Base-by-base conservation (phyloP, 768 basidiomycete genomes). In the Suillus subalutaceus region DNA sequence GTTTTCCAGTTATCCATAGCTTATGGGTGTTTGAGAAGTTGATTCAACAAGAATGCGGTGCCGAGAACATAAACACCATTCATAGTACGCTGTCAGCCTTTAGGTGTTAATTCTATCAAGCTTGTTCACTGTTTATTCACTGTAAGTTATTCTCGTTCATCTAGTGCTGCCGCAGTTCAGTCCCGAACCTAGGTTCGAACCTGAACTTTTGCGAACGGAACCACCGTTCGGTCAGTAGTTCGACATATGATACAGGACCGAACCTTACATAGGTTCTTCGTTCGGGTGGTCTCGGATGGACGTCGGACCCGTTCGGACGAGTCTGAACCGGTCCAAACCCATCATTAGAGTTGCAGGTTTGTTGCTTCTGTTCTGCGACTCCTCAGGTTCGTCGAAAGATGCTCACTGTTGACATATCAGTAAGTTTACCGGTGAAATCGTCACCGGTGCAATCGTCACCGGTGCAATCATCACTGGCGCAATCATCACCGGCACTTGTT, bases 341-440 rank as follows among this genome's bases (percentile, higher is more conserved):
- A 55, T 55, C 8, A 55, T 52, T 52, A 1, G 7, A 52, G 50
- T 52, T 52, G 50, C 50, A 55, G 53, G 53, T 55, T 55, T 55
- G 53, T 55, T 55, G 30, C 53, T 44, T 44, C 43, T 53, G 52
- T 53, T 53, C 52, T 55, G 53, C 18, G 9, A 55, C 53, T 55
- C 53, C 52, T 53, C 52, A 53, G 26, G 52, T 53, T 30, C 2
- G 52, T 30, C 2, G 52, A 53, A 53, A 15, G 26, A 53, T 53
- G 18, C 52, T 53, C 16, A 30, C 26, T 53, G 52, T 53, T 3
- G 8, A 53, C 52, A 53, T 16, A 53, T 53, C 52, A 53, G 52
- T 53, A 53, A 53, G 52, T 53, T 53, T 53, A 16, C 52, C 8
- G 16, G 52, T 53, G 30, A 53, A 53, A 53, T 53, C 52, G 18